Base-by-base conservation (phyloP, 352 stramenopile genomes). In the Phytophthora macrochlamydospora region DNA sequence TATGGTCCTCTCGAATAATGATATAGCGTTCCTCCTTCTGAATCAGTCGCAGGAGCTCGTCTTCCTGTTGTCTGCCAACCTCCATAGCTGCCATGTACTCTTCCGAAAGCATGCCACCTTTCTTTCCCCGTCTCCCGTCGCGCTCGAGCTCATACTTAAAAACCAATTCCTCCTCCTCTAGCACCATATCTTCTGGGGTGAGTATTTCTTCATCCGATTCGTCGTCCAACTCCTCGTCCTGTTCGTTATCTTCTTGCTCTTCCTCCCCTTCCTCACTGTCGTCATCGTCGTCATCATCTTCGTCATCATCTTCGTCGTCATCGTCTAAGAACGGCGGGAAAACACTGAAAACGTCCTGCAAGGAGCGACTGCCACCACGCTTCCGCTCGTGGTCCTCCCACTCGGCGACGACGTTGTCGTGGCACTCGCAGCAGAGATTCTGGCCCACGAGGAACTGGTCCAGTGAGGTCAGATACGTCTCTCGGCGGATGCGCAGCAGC, bases 1-100 rank as follows among this genome's bases (percentile, higher is more conserved):
- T 83, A 68, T 93, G 85, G 51, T 91, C 80, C 46, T 93, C 85
- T 52, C 81, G 79, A 75, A 93, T 90, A 78, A 93, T 89, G 71
- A 93, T 91, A 75, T 85, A 93, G 56, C 85, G 82, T 67, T 93
- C 85, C 50, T 93, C 84, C 59, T 87, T 91, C 59, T 90, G 82
- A 53, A 90, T 87, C 65, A 93, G 69, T 65, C 84, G 80, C 71
- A 92, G 43, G 37, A 92, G 46, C 59, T 91, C 84, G 53, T 87
- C 80, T 62, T 92, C 81, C 57, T 89, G 80, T 13, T 78, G 80
- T 59, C 87, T 85, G 11, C 78, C 76, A 6, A 89, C 82, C 62
- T 89, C 82, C 13, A 91, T 60, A 31, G 82, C 82, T 11, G 78
- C 78, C 31, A 91, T 53, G 49, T 90, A 90, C 56, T 91, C 80